Base-by-base conservation (phyloP, 2,329 filamentous ascomycete species). In the Lasiodiplodia citricola region DNA sequence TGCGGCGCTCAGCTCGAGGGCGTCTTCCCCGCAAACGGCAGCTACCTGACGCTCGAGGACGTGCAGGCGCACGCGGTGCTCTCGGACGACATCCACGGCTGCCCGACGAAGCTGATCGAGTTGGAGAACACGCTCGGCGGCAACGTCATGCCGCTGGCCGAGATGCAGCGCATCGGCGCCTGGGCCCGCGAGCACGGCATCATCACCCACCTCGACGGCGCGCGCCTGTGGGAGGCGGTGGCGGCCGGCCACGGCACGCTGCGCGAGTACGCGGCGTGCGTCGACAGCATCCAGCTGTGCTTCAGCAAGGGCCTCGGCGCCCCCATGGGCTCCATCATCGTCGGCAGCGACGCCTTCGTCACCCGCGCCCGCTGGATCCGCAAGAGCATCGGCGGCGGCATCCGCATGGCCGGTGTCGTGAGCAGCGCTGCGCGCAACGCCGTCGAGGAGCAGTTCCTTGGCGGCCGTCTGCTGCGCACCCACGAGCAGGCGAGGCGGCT, bases 91-190 rank as follows among this genome's bases (percentile, higher is more conserved):
- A 87, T 96, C 23, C 93, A 97, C 77, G 84, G 85, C 38, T 94
- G 91, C 74, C 93, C 94, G 0, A 97, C 94, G 0, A 88, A 88
- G 55, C 87, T 97, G 63, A 92, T 97, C 72, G 90, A 88, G 70
- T 83, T 97, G 58, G 94, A 97, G 77, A 97, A 97, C 77, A 97
- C 94, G 1, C 86, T 97, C 62, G 88, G 88, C 67, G 94, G 94
- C 28, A 89, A 90, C 74, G 84, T 97, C 55, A 91, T 92, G 85
- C 94, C 94, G 0, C 84, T 97, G 0, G 80, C 81, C 1, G 93
- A 97, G 78, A 86, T 89, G 11, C 84, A 83, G 69, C 84, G 86
- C 54, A 97, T 97, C 74, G 85, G 88, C 0, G 83, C 83, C 1
- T 97, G 92, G 84, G 92, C 77, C 70, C 84, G 75, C 73, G 77